Base-by-base conservation (phyloP, 108 stramenopile genomes). In the Pelagomonas calceolata region DNA sequence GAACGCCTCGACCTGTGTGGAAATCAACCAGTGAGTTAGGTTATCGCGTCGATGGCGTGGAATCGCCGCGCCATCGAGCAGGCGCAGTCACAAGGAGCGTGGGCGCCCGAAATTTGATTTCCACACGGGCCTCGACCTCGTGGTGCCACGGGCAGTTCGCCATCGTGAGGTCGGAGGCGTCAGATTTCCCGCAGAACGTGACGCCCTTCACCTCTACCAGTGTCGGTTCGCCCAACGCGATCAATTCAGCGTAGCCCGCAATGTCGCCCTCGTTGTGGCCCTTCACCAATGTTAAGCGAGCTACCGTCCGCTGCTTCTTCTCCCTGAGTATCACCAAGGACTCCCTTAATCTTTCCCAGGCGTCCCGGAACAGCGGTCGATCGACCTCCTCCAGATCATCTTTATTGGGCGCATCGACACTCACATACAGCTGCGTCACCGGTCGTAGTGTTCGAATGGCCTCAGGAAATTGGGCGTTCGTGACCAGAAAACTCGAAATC, bases 171-270 rank as follows among this genome's bases (percentile, higher is more conserved):
- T 91, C 92, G 68, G 91, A 92, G 31, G 92, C 94, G 76, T 95
- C 94, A 4, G 89, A 90, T 68, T 92, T 94, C 33, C 96, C 96
- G 69, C 96, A 95, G 77, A 95, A 97, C 12, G 96, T 97, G 0
- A 97, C 94, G 26, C 91, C 96, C 88, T 97, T 97, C 69, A 95
- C 84, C 76, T 97, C 96, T 32, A 98, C 90, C 46, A 98, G 74
- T 21, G 90, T 91, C 21, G 90, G 90, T 36, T 85, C 79, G 7
- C 95, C 95, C 60, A 93, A 74, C 30, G 88, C 91, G 77, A 96
- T 89, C 29, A 96, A 78, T 51, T 91, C 82, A 39, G 91, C 91
- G 75, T 96, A 96, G 65, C 91, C 91, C 45, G 85, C 86, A 14
- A 94, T 73, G 64, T 93, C 92, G 73, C 93, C 90, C 15, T 88